These are phyloP conservation scores for Cryptosporidium xiaoi DNA, from an alignment of 169 alveolate species.

Conservation along the genomic window DNA sequence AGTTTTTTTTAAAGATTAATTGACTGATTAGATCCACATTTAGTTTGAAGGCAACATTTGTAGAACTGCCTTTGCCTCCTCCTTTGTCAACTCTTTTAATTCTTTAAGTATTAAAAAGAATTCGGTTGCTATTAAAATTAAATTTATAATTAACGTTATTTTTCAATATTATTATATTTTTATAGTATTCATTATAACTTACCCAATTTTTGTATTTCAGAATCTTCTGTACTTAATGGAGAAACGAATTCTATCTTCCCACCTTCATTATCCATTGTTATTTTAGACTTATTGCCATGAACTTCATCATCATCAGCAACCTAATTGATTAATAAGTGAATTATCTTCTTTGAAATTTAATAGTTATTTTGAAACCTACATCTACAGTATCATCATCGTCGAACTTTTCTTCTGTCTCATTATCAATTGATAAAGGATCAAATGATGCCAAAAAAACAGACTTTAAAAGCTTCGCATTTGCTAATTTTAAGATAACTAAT, in stretches of 20 bases:
- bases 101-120: conserved; percentile 53
- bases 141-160: background rate
- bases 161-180: background rate
- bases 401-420: conserved; percentile 15
- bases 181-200: background rate
- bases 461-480: conserved; percentile 31
- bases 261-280: background rate
- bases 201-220: conserved; percentile 63
- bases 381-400: conserved; percentile 7
- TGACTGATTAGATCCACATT: background rate
- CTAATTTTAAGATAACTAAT: conserved; percentile 2
- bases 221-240: conserved; percentile 43
- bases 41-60: conserved; percentile 63
- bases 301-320: background rate
- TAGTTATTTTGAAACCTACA: conserved; percentile 4
- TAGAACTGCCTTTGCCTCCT: conserved; percentile 55
- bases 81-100: conserved; percentile 55
- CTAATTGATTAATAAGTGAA: conserved; percentile 1
- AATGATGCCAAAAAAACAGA: conserved; percentile 63
- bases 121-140: conserved; percentile 48
- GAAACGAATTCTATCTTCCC: conserved; percentile 43
- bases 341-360: background rate
- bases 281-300: background rate
- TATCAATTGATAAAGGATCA: conserved; percentile 46
- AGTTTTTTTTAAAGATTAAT: background rate